Evolutionary conservation across 345 rosid genomes (phyloP), one percentile per base, ranked within the genome.

Genomic region (Heritiera littoralis): DNA sequence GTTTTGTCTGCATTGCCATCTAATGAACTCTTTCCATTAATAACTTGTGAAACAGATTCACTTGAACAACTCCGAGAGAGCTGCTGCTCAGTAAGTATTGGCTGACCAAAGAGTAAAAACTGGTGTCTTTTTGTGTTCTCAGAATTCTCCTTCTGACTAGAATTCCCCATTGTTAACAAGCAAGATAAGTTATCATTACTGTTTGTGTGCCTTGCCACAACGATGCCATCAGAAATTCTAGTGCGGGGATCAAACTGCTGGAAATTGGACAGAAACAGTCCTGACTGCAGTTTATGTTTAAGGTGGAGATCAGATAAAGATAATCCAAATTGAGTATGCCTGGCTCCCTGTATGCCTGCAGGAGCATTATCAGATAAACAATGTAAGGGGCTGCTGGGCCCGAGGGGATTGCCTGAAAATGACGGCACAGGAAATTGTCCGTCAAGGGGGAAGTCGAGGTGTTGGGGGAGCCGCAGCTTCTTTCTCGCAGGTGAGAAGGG

Each of bases 271-370:
- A 85, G 80, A 81, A 87, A 88, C 84, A 86, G 87, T 71, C 90
- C 90, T 55, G 89, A 77, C 78, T 87, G 92, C 80, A 90, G 87
- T 79, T 89, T 92, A 85, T 81, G 88, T 88, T 65, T 86, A 80
- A 85, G 89, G 87, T 88, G 89, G 88, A 88, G 89, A 79, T 87
- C 88, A 63, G 95, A 83, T 84, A 90, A 85, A 88, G 94, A 84
- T 85, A 87, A 78, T 85, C 95, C 98, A 74, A 88, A 88, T 76
- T 91, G 92, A 85, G 92, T 89, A 87, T 96, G 99, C 99, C 99
- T 96, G 99, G 99, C 95, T 94, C 99, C 99, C 99, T 94, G 99
- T 90, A 96, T 94, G 85, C 98, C 89, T 87, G 95, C 96, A 91
- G 99, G 91, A 92, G 93, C 82, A 68, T 78, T 86, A 77, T 88